A percentile compares a stretch with the other conserved stretches of the same genome.
Evolutionary conservation across 1,139 yeast genomes (phyloP).

Genomic region (Scheffersomyces quercinus): DNA sequence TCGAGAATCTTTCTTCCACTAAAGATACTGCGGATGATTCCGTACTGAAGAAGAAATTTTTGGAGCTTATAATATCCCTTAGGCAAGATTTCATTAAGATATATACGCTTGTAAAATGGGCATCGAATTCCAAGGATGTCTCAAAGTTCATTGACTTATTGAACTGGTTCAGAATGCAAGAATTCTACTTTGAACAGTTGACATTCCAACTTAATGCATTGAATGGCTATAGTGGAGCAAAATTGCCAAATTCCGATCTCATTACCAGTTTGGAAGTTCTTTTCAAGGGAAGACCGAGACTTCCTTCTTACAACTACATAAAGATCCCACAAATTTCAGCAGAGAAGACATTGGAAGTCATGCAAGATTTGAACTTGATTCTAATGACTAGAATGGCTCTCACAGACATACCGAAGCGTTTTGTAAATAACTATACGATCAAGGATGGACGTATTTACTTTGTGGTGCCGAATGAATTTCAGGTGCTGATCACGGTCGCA

Average conservation of each 20-base stretch:
- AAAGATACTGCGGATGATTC: conserved; percentile 51
- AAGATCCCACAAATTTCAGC: conserved; percentile 54
- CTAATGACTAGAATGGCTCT: conserved; percentile 76
- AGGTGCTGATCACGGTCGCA: conserved; percentile 69
- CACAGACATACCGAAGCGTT: conserved; percentile 61
- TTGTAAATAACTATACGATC: conserved; percentile 57
- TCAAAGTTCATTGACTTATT: conserved; percentile 78
- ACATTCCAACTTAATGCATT: conserved; percentile 52
- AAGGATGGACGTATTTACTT: conserved; percentile 78
- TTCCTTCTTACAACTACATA: conserved; percentile 65
- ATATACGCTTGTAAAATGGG: conserved; percentile 87
- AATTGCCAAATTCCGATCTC: conserved; percentile 85
- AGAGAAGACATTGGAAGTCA: conserved; percentile 57
- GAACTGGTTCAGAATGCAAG: conserved; percentile 79
- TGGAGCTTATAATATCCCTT: conserved; percentile 65
- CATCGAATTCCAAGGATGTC: conserved; percentile 68
- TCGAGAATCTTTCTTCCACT: conserved; percentile 53
- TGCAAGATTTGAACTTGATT: conserved; percentile 70
- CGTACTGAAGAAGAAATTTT: conserved; percentile 62
- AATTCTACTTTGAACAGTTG: conserved; percentile 67
- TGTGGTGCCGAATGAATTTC: conserved; percentile 63
- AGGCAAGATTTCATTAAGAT: conserved; percentile 82
- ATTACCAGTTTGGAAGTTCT: conserved; percentile 85
- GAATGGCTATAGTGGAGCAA: conserved; percentile 77
- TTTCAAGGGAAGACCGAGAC: conserved; percentile 72